Percentiles rank a stretch among this genome's conserved stretches.
Evolutionary conservation across 495 filamentous ascomycete species (phyloP).

Genomic region (Daldinia loculata): DNA sequence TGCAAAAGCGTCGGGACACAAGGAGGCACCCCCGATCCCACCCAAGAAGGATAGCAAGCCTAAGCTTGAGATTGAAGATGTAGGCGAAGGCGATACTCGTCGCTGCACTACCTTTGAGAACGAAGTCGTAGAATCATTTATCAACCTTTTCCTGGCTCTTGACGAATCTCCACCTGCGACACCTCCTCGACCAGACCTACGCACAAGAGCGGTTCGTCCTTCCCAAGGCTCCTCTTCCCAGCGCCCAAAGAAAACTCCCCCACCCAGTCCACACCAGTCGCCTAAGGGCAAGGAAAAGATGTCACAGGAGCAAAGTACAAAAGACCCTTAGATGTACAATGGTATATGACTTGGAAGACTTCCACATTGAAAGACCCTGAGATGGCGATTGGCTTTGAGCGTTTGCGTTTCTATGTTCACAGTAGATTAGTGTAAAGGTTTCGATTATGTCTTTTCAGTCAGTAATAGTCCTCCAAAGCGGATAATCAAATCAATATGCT

Average conservation of each 20-base stretch:
- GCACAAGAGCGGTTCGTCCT: not conserved
- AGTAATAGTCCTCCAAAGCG: not conserved
- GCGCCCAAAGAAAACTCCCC: not conserved
- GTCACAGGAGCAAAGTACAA: not conserved
- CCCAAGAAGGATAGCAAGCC: not conserved
- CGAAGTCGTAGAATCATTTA: not conserved
- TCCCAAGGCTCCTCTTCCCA: not conserved
- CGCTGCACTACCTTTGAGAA: not conserved
- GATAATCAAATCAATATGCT: not conserved
- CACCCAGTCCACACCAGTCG: not conserved
- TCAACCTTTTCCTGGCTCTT: not conserved
- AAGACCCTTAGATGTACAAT: not conserved
- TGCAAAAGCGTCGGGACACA: not conserved
- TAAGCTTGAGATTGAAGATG: not conserved
- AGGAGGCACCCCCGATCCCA: not conserved
- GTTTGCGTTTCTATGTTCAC: not conserved
- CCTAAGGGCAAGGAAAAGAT: not conserved
- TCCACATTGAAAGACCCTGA: not conserved
- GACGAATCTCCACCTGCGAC: not conserved
- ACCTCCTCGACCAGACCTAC: not conserved
- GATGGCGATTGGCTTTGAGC: not conserved
- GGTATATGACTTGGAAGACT: not conserved
- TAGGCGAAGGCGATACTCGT: not conserved
- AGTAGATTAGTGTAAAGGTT: not conserved
- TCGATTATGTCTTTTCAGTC: not conserved